These are phyloP conservation scores for Casuarina glauca DNA, from an alignment of 306 rosid genomes.

Conservation along the genomic window DNA sequence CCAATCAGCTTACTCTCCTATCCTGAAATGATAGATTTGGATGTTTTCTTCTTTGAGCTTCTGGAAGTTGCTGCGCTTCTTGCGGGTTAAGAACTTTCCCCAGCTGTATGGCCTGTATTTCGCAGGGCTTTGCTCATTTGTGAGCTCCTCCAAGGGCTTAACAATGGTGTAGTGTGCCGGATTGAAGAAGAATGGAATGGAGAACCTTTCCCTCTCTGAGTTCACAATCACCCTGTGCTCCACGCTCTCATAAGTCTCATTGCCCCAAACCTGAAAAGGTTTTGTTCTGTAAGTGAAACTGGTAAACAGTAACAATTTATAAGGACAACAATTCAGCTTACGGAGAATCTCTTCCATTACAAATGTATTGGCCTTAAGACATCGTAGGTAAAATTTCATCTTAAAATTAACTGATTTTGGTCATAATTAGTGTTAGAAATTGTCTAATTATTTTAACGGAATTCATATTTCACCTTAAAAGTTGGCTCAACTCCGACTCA, in stretches of 20 bases:
- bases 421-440: no score
- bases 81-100: conserved; percentile 50
- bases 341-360: no score
- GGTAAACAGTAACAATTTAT: no score
- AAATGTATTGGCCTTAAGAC: no score
- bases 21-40: conserved; percentile 47
- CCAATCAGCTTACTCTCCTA: not conserved
- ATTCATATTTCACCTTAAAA: no score
- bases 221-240: conserved; percentile 63
- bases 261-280: conserved; percentile 75
- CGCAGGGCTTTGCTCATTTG: conserved; percentile 38
- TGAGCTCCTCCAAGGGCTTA: conserved; percentile 47
- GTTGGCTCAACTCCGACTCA: no score
- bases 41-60: conserved; percentile 48
- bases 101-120: conserved; percentile 51
- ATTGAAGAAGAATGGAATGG: conserved; percentile 53
- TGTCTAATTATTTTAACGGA: no score
- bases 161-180: conserved; percentile 59
- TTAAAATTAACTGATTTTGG: no score
- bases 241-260: conserved; percentile 60
- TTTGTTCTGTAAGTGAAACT: no score
- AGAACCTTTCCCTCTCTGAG: conserved; percentile 49
- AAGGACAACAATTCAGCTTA: not conserved
- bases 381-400: no score
- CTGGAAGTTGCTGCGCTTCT: conserved; percentile 40